Conservation (phyloP, 2,329 filamentous ascomycete genomes). For the Lasiodiplodia citricola region DNA sequence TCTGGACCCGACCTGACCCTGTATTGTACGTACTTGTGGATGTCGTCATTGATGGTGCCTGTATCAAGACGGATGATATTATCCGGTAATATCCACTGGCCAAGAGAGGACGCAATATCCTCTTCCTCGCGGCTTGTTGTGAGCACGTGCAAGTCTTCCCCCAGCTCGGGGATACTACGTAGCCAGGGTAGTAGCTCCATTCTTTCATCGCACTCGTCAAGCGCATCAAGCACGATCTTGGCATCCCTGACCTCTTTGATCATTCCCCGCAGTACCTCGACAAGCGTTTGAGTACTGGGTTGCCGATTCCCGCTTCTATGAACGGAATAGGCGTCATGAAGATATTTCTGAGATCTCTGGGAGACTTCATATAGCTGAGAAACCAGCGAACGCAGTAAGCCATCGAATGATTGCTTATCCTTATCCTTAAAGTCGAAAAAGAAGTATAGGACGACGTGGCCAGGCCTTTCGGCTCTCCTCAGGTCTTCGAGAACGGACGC, state of each 20-base stretch:
- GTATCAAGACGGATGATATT: too few relatives aligned
- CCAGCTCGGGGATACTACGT: too few relatives aligned
- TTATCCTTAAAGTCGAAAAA: conserved; percentile 39
- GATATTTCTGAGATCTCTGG: not conserved
- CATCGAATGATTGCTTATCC: conserved; percentile 43
- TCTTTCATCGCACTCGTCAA: conserved; percentile 34
- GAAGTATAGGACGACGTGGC: conserved; percentile 35
- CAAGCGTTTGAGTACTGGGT: conserved; percentile 33
- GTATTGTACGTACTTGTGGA: too few relatives aligned
- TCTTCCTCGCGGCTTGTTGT: too few relatives aligned
- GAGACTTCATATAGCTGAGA: conserved; percentile 37
- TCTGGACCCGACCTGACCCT: too few relatives aligned
- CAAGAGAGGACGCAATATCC: too few relatives aligned
- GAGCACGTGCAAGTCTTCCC: too few relatives aligned
- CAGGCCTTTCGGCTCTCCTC: too few relatives aligned
- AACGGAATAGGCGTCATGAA: conserved; percentile 3
- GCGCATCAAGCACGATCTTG: conserved; percentile 36
- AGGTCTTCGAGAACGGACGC: not conserved
- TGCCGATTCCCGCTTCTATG: conserved; percentile 28
- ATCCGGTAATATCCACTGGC: too few relatives aligned
- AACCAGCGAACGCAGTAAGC: conserved; percentile 46
- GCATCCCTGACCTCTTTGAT: not conserved
- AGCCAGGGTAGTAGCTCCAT: too few relatives aligned
- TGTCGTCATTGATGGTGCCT: too few relatives aligned
- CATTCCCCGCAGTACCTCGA: not conserved